Conservation (phyloP, 2,329 filamentous ascomycete genomes). For the Fusarium sp. region DNA sequence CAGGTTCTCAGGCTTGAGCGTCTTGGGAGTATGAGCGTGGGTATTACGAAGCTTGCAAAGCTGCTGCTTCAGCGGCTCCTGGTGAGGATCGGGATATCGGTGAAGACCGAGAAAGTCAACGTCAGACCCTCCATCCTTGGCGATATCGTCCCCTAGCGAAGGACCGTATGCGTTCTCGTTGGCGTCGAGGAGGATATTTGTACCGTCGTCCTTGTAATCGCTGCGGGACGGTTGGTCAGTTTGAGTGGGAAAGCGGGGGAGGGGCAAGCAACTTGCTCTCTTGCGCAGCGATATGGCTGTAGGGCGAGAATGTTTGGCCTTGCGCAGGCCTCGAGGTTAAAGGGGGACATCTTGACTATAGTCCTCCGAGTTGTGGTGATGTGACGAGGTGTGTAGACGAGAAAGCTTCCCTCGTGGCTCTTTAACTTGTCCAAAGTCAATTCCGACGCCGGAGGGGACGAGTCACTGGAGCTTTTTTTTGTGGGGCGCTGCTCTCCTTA, state of each 20-base stretch:
- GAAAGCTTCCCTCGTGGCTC: not conserved
- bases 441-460: not conserved
- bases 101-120: conserved; percentile 85
- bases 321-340: conserved; percentile 79
- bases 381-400: not conserved
- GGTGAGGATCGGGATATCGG: conserved; percentile 97
- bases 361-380: not conserved
- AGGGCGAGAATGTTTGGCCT: conserved; percentile 81
- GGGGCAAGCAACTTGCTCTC: conserved; percentile 70
- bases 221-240: conserved; percentile 56
- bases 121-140: conserved; percentile 51
- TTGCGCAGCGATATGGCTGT: conserved; percentile 82
- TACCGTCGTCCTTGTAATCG: conserved; percentile 99
- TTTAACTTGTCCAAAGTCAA: not conserved
- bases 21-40: conserved; percentile 78
- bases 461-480: not conserved
- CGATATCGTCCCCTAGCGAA: conserved; percentile 65
- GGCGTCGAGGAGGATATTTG: conserved; percentile 94
- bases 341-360: conserved; percentile 63
- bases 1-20: conserved; percentile 81
- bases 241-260: conserved; percentile 25
- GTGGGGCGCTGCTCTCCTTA: not conserved
- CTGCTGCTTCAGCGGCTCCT: conserved; percentile 83
- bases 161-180: conserved; percentile 98
- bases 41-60: conserved; percentile 91